These are phyloP conservation scores for Eudorina sp. DNA, from an alignment of 139 green algal species.

Conservation along the genomic window DNA sequence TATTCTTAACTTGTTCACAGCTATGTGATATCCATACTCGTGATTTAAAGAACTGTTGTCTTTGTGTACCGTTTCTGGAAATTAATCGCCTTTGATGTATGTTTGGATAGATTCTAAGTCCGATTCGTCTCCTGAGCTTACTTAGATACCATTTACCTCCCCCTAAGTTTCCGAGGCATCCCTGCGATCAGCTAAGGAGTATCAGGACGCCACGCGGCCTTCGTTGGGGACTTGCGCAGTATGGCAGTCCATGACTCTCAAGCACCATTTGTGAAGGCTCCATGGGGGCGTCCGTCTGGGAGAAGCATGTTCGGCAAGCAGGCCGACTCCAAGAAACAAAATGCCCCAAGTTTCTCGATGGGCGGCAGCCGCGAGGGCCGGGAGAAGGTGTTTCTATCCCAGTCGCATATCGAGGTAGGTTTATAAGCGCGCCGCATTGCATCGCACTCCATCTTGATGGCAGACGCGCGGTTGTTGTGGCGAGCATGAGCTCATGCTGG, in stretches of 20 bases:
- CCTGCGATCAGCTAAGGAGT: too few species aligned
- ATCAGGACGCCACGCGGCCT: neutral
- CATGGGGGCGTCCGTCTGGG: conserved; percentile 17
- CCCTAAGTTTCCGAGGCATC: too few species aligned
- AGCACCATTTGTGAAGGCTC: conserved; percentile 8
- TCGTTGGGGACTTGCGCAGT: neutral
- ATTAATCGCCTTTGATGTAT: too few species aligned
- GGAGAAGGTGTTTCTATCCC: conserved; percentile 23
- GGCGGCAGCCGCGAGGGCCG: neutral
- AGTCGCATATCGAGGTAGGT: conserved; percentile 21
- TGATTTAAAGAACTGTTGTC: too few species aligned
- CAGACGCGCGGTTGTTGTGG: neutral
- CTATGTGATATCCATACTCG: too few species aligned
- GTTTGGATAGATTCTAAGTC: too few species aligned
- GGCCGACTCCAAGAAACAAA: conserved; percentile 7
- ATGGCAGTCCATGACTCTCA: conserved; percentile 32
- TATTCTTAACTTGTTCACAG: too few species aligned
- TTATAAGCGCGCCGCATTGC: too few species aligned
- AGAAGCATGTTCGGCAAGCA: conserved; percentile 28
- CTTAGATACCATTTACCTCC: too few species aligned
- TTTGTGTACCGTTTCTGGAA: too few species aligned
- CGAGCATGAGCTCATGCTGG: neutral
- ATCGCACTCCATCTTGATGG: neutral
- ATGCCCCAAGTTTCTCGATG: neutral
- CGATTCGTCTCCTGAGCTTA: too few species aligned